Evolutionary conservation across 495 filamentous ascomycete genomes (phyloP), one percentile per base, ranked within the genome.

Genomic region (Penicillium coprophilum): DNA sequence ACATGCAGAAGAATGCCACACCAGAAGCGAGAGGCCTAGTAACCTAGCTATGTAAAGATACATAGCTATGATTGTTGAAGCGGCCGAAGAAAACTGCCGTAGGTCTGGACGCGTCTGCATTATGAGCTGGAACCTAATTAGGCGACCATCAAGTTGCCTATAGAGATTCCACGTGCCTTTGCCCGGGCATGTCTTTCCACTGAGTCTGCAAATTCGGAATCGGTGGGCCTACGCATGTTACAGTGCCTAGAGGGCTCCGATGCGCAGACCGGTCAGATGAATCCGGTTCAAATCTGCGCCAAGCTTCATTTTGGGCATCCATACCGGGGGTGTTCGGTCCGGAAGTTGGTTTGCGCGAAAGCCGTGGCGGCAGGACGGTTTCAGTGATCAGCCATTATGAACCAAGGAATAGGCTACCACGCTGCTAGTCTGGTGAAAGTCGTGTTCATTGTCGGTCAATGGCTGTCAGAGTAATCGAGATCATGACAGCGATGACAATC

Each of bases 401-500:
- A 36, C 38, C 12, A 17, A 20, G 17, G 43, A 15, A 19, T 23
- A 20, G 30, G 51, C 43, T 32, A 28, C 23, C 31, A 54, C 30
- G 20, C 21, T 54, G 28, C 19, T 27, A 38, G 19, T 38, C 15
- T 30, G 36, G 31, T 36, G 27, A 51, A 34, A 49, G 47, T 36
- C 55, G 43, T 38, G 34, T 46, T 53, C 53, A 58, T 57, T 54
- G 45, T 45, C 36, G 44, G 32, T 50, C 34, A 48, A 21, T 48
- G 34, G 55, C 36, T 31, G 24, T 46, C 19, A 46, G 36, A 24
- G 36, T 31, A 47, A 19, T 56, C 56, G 59, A 62, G 58, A 62
- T 64, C 59, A 59, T 32, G 40, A 28, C 52, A 36, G 21, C 28
- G 56, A 54, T 55, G 58, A 62, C 60, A 59, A 51, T 56, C 57